Percentiles rank a stretch among this genome's conserved stretches.
phyloP scores from a whole-genome alignment of 2,329 filamentous ascomycete species.

The Septoria linicola region DNA sequence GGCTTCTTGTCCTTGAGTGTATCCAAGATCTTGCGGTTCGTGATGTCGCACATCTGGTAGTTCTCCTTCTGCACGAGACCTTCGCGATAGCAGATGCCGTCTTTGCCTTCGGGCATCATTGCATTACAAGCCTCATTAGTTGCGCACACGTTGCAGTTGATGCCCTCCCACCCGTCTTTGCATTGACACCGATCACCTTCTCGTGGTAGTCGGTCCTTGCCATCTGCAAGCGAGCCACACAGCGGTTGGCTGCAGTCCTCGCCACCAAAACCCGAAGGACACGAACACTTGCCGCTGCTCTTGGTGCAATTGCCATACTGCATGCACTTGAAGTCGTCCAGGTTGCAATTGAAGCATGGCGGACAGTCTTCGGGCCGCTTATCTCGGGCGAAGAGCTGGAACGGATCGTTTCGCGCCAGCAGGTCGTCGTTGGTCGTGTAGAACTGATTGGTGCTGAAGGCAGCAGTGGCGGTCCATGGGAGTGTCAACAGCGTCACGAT shows the following conservation, averaged over 20 bases:
- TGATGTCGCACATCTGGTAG: constrained; percentile 97
- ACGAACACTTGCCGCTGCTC: constrained; percentile 88
- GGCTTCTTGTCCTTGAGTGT: constrained; percentile 81
- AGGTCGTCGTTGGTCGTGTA: constrained; percentile 35
- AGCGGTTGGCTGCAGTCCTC: constrained; percentile 90
- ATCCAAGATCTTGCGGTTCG: constrained; percentile 88
- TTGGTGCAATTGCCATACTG: constrained; percentile 89
- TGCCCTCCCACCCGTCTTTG: constrained; percentile 89
- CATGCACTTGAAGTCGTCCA: constrained; percentile 85
- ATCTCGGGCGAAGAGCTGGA: constrained; percentile 58
- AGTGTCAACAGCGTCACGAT: constrained; percentile 28
- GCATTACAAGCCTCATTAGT: constrained; percentile 80
- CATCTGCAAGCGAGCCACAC: constrained; percentile 83
- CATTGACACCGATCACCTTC: constrained; percentile 73
- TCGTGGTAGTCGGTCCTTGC: constrained; percentile 73
- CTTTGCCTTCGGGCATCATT: constrained; percentile 71
- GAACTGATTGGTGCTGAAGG: constrained; percentile 28
- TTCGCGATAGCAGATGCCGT: constrained; percentile 87
- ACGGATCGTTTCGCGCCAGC: constrained; percentile 26
- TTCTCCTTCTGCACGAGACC: constrained; percentile 91
- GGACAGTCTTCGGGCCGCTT: constrained; percentile 75
- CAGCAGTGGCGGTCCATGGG: constrained; percentile 23
- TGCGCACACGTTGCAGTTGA: constrained; percentile 95
- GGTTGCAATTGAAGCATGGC: constrained; percentile 95
- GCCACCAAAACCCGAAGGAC: constrained; percentile 87